Evolutionary conservation across 2,329 filamentous ascomycete genomes (phyloP).

Genomic region (Huntiella moniliformis): DNA sequence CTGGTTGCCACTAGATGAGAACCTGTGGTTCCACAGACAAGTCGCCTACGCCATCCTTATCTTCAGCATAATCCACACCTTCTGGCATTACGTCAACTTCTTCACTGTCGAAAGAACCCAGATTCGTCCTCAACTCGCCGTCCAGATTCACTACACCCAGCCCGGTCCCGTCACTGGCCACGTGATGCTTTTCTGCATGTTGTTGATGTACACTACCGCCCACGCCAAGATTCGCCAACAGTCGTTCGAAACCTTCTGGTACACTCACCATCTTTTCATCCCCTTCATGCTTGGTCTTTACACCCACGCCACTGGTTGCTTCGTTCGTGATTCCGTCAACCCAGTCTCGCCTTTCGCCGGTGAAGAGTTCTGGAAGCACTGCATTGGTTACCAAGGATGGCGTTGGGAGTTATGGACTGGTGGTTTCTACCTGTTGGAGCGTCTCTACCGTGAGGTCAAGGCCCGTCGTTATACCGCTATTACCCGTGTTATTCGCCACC

Average conservation of each 20-base stretch:
- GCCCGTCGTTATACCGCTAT: slow-evolving; percentile 72
- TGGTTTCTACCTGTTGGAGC: slow-evolving; percentile 68
- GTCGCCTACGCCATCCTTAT: slow-evolving; percentile 75
- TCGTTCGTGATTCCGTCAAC: slow-evolving; percentile 63
- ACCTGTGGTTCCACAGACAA: slow-evolving; percentile 91
- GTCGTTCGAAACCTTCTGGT: slow-evolving; percentile 97
- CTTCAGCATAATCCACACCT: slow-evolving; percentile 61
- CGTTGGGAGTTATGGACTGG: slow-evolving; percentile 85
- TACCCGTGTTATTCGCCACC: slow-evolving; percentile 84
- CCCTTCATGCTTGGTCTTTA: slow-evolving; percentile 89
- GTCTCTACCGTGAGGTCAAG: slow-evolving; percentile 79
- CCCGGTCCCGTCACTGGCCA: slow-evolving; percentile 88
- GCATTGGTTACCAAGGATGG: slow-evolving; percentile 91
- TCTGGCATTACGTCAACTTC: slow-evolving; percentile 92
- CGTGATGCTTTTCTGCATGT: slow-evolving; percentile 94
- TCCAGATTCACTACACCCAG: slow-evolving; percentile 82
- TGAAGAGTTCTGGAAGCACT: slow-evolving; percentile 71
- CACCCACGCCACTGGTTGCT: slow-evolving; percentile 89
- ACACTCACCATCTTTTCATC: slow-evolving; percentile 93
- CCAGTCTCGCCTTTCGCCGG: slow-evolving; percentile 73
- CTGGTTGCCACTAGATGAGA: slow-evolving; percentile 89
- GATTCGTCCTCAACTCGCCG: slow-evolving; percentile 58
- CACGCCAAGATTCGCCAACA: slow-evolving; percentile 90
- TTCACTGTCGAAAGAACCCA: slow-evolving; percentile 83
- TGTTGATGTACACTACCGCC: slow-evolving; percentile 92